These are phyloP conservation scores for Solanum chiquidenum DNA, from an alignment of 257 asterid genomes.

Conservation along the genomic window DNA sequence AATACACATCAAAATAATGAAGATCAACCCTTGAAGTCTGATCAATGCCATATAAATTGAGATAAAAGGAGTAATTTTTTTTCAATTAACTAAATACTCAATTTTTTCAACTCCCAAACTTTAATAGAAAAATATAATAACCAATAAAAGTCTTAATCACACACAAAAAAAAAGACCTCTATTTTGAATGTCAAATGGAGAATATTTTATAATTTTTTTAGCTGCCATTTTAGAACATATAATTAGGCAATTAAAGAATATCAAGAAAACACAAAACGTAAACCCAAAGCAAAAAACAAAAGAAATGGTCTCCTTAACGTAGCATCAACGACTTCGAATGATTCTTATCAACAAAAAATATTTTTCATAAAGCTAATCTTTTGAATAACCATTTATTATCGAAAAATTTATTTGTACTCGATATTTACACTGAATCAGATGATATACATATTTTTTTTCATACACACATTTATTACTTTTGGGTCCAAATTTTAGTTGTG, in stretches of 20 bases:
- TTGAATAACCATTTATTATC: neutral
- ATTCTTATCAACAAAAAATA: neutral
- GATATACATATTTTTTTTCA: neutral
- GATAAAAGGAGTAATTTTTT: neutral
- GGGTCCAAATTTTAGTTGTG: neutral
- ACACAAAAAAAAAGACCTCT: neutral
- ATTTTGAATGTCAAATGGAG: neutral
- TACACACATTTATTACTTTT: neutral
- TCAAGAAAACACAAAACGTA: neutral
- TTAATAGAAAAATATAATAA: neutral
- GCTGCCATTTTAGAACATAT: neutral
- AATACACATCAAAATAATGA: too few species aligned
- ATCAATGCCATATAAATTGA: too few species aligned
- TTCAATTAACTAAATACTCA: neutral
- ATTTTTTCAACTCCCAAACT: neutral
- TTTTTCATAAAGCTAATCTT: neutral
- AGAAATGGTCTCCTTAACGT: constrained; percentile 13
- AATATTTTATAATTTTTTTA: neutral
- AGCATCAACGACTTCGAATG: constrained; percentile 14
- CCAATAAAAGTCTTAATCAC: neutral
- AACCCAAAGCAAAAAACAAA: constrained; percentile 4
- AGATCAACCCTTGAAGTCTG: too few species aligned
- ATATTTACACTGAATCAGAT: neutral
- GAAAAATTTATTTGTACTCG: neutral
- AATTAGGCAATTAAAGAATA: neutral